Evolutionary conservation across 768 basidiomycete genomes (phyloP), one percentile per base, ranked within the genome.

Genomic region (Lactifluus subvellereus): DNA sequence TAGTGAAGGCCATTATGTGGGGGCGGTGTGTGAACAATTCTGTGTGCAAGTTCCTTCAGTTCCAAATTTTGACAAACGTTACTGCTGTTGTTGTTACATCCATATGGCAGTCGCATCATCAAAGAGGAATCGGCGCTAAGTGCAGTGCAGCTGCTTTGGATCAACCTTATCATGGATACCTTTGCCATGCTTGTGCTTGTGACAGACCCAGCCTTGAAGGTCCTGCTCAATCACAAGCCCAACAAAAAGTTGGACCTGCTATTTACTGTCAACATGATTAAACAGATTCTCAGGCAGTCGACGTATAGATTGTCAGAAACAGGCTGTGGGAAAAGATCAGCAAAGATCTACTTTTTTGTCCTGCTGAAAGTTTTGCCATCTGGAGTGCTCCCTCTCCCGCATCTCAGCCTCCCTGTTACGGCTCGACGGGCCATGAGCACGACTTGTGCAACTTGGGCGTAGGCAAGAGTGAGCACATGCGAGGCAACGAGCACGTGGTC

Each of bases 131-230:
- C 94, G 1, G 94, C 93, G 20, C 78, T 99, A 32, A 88, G 90
- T 22, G 96, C 97, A 37, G 97, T 99, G 1, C 97, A 99, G 72
- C 77, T 99, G 6, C 84, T 99, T 22, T 99, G 97, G 95, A 93
- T 98, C 75, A 98, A 98, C 79, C 88, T 98, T 65, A 95, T 95
- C 74, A 96, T 96, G 94, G 95, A 97, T 72, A 96, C 94, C 2
- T 98, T 99, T 71, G 97, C 97, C 60, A 96, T 97, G 30, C 85
- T 98, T 55, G 97, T 96, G 13, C 84, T 99, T 55, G 95, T 96
- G 18, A 98, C 97, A 27, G 97, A 98, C 73, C 95, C 94, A 9
- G 95, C 97, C 0, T 84, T 87, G 1, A 86, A 85, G 52, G 73
- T 78, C 6, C 82, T 92, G 37, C 84, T 99, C 48, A 80, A 97